phyloP scores from a whole-genome alignment of 2,329 filamentous ascomycete species.

The Dactylonectria macrodidyma region DNA sequence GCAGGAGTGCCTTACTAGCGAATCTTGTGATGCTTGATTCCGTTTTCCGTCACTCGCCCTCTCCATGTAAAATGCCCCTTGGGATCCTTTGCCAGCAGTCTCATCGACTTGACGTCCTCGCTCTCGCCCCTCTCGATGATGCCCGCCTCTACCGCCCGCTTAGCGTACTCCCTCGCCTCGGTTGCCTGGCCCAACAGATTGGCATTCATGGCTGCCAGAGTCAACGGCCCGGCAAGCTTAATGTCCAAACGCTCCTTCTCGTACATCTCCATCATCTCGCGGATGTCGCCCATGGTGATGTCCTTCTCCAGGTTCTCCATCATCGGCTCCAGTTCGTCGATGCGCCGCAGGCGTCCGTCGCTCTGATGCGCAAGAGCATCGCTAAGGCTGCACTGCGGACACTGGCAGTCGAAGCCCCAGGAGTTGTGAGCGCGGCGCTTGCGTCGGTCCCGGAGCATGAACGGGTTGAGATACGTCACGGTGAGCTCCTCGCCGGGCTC shows the following conservation, averaged over 20 bases:
- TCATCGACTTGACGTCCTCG: constrained; percentile 12
- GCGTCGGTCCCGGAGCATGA: neutral
- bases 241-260: constrained; percentile 10
- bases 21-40: neutral
- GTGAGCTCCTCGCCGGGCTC: constrained; percentile 21
- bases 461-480: constrained; percentile 18
- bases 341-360: constrained; percentile 4
- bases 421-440: neutral
- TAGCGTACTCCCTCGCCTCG: constrained; percentile 14
- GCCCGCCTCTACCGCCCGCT: constrained; percentile 4
- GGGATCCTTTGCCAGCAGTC: constrained; percentile 3
- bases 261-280: constrained; percentile 3
- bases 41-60: neutral
- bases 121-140: neutral
- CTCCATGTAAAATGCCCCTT: constrained; percentile 13
- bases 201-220: constrained; percentile 8
- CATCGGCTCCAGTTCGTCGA: neutral
- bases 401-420: constrained; percentile 21
- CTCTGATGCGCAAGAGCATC: neutral
- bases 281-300: constrained; percentile 4
- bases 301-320: neutral
- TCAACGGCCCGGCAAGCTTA: constrained; percentile 6
- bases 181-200: constrained; percentile 6
- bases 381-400: constrained; percentile 3
- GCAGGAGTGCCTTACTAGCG: neutral